Conservation (phyloP, 345 rosid species). For the Populus davidiana region DNA sequence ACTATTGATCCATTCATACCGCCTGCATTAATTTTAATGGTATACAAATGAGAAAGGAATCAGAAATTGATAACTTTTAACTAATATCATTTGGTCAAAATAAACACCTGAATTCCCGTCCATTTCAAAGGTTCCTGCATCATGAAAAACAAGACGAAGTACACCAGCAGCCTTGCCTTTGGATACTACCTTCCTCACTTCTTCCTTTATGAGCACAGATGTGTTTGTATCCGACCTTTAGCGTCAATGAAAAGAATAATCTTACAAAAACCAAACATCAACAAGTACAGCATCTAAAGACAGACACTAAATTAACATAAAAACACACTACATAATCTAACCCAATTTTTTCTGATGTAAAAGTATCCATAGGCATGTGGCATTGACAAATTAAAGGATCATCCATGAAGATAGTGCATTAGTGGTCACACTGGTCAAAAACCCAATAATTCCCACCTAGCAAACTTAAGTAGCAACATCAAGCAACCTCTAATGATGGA, state of each 20-base stretch:
- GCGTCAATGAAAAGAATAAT: slow-evolving; percentile 4
- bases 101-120: slow-evolving; percentile 51
- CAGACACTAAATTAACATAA: not conserved
- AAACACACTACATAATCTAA: not conserved
- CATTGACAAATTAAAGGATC: not conserved
- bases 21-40: slow-evolving; percentile 41
- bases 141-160: slow-evolving; percentile 95
- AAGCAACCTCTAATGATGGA: not conserved
- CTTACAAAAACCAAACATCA: not conserved
- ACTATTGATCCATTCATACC: slow-evolving; percentile 90
- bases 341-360: too few relatives aligned
- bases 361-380: not conserved
- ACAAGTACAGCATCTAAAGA: not conserved
- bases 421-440: not conserved
- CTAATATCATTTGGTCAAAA: not conserved
- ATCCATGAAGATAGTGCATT: too few relatives aligned
- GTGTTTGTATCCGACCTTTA: slow-evolving; percentile 36
- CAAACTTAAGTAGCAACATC: not conserved
- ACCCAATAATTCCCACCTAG: not conserved
- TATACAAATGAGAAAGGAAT: not conserved
- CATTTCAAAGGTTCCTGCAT: slow-evolving; percentile 86
- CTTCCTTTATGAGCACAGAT: slow-evolving; percentile 42
- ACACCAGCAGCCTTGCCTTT: slow-evolving; percentile 94
- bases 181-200: slow-evolving; percentile 62
- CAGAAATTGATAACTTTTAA: not conserved